Evolutionary conservation across 2,329 filamentous ascomycete genomes (phyloP).

Genomic region (Chrysoporthe austroafricana): DNA sequence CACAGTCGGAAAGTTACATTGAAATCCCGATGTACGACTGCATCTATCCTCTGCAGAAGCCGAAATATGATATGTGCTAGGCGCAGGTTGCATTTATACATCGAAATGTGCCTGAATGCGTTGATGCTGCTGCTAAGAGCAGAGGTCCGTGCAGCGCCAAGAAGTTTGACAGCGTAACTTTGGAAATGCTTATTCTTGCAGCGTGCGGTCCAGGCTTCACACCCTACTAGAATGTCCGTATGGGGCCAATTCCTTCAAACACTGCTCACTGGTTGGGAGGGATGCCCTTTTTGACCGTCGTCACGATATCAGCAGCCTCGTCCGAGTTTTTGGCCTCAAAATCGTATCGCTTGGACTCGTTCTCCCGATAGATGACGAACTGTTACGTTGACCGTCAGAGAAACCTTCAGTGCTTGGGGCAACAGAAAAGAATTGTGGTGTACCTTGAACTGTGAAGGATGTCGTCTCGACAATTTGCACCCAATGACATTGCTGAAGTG

Average conservation of each 20-base stretch:
- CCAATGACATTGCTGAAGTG: constrained; percentile 83
- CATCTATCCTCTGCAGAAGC: neutral
- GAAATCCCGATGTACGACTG: neutral
- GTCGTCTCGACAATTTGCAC: constrained; percentile 78
- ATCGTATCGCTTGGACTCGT: constrained; percentile 81
- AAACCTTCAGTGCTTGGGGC: neutral
- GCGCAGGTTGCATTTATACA: neutral
- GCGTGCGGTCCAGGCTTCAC: neutral
- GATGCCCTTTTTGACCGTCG: constrained; percentile 76
- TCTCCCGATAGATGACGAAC: constrained; percentile 74
- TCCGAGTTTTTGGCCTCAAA: constrained; percentile 76
- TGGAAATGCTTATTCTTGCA: neutral
- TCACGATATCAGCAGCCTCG: constrained; percentile 79
- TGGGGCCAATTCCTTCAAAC: neutral
- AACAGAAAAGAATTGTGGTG: constrained; percentile 29
- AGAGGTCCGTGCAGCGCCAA: constrained; percentile 5
- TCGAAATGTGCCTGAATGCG: neutral
- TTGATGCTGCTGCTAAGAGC: neutral
- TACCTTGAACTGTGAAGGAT: constrained; percentile 81
- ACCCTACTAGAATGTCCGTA: neutral
- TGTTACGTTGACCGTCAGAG: constrained; percentile 36
- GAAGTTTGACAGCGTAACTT: neutral
- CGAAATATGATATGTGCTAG: neutral
- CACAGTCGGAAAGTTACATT: neutral
- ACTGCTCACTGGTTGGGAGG: constrained; percentile 62